Evolutionary conservation across 176 grass and related monocot genomes (phyloP).

Genomic region (Aegilops umbellulata): DNA sequence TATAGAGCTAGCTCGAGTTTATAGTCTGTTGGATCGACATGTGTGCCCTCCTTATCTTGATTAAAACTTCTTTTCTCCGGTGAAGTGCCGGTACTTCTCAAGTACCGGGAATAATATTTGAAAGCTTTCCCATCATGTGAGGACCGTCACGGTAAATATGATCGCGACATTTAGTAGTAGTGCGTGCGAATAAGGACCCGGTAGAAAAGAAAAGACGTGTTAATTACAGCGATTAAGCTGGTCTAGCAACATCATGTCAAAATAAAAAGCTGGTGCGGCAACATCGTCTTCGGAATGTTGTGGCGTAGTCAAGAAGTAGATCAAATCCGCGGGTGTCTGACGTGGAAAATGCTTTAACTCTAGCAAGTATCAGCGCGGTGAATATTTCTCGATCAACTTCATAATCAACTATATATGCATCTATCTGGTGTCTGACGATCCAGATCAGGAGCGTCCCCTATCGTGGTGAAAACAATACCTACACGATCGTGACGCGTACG

Average conservation of each 20-base stretch:
- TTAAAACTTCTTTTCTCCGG: not conserved
- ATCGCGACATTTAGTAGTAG: not conserved
- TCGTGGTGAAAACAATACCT: constrained; percentile 1
- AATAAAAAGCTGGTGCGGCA: not conserved
- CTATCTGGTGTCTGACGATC: not conserved
- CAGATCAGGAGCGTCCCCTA: not conserved
- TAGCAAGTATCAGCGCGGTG: not conserved
- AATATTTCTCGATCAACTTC: not conserved
- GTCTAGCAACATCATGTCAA: not conserved
- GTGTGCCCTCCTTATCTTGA: not conserved
- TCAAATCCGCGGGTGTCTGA: not conserved
- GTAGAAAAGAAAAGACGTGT: not conserved
- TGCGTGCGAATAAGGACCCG: not conserved
- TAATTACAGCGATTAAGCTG: not conserved
- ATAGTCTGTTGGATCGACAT: not conserved
- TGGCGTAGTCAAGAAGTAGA: not conserved
- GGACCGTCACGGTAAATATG: not conserved
- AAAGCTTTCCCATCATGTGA: not conserved
- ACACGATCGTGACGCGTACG: not conserved
- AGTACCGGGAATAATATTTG: constrained; percentile 24
- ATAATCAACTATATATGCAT: not conserved
- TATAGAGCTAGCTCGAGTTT: not conserved
- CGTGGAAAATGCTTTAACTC: not conserved
- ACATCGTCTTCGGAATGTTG: not conserved
- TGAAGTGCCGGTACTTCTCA: not conserved